These are phyloP conservation scores for Nothophoma quercina DNA, from an alignment of 2,329 filamentous ascomycete genomes.

Conservation along the genomic window DNA sequence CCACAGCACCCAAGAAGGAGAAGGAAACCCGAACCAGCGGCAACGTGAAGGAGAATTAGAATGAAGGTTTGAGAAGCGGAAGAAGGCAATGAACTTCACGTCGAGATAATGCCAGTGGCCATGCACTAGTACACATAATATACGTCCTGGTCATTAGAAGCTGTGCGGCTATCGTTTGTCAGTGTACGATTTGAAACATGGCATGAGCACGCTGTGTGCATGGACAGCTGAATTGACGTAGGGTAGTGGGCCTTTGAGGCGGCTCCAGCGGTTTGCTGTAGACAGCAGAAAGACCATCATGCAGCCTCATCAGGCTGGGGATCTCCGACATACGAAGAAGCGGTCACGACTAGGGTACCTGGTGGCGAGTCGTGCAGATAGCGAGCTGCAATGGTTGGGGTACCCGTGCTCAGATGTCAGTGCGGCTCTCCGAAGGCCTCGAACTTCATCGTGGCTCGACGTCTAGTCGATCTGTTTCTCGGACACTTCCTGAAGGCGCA, in stretches of 20 bases:
- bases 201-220: slow-evolving; percentile 3
- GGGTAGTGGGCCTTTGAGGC: background rate
- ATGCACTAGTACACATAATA: background rate
- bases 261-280: slow-evolving; percentile 6
- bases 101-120: slow-evolving; percentile 1
- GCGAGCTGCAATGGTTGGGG: background rate
- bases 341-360: slow-evolving; percentile 4
- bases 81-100: background rate
- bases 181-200: slow-evolving; percentile 5
- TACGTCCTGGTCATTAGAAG: slow-evolving; percentile 2
- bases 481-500: background rate
- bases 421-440: slow-evolving; percentile 6
- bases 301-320: background rate
- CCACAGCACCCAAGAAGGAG: slow-evolving; percentile 6
- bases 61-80: background rate
- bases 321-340: slow-evolving; percentile 1
- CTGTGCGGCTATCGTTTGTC: slow-evolving; percentile 1
- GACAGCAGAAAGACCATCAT: slow-evolving; percentile 6
- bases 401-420: slow-evolving; percentile 7
- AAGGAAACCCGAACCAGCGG: slow-evolving; percentile 13
- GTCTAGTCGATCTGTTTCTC: slow-evolving; percentile 1
- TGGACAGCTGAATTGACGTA: slow-evolving; percentile 7
- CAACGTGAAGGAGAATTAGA: background rate
- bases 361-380: slow-evolving; percentile 2
- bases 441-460: slow-evolving; percentile 1